Conservation (phyloP, 768 basidiomycete genomes). For the Chalciporus chontae region DNA sequence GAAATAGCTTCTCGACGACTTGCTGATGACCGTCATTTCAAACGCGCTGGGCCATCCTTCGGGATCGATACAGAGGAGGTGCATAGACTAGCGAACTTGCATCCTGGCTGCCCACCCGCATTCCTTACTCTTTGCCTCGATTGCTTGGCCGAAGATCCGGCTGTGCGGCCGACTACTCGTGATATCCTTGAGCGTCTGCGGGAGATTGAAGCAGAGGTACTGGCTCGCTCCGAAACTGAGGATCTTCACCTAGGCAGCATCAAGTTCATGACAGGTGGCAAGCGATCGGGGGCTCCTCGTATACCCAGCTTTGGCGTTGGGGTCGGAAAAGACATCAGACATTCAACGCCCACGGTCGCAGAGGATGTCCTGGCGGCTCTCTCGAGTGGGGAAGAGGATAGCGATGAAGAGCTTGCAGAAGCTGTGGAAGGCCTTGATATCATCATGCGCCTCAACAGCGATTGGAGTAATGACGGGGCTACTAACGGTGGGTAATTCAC, state of each 20-base stretch:
- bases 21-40: conserved; percentile 79
- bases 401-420: conserved; percentile 61
- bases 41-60: conserved; percentile 77
- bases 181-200: conserved; percentile 76
- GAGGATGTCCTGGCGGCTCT: conserved; percentile 34
- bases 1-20: conserved; percentile 83
- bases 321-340: conserved; percentile 56
- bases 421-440: conserved; percentile 51
- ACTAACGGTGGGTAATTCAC: conserved; percentile 29
- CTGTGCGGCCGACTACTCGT: conserved; percentile 69
- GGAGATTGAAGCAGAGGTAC: conserved; percentile 80
- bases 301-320: conserved; percentile 87
- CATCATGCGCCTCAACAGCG: conserved; percentile 46
- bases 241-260: conserved; percentile 82
- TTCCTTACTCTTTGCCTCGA: conserved; percentile 77
- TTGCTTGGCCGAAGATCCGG: conserved; percentile 66
- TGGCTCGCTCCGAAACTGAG: conserved; percentile 61
- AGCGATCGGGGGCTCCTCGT: conserved; percentile 59
- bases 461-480: conserved; percentile 38
- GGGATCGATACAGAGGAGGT: conserved; percentile 77
- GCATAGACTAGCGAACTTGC: conserved; percentile 48
- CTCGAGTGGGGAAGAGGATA: conserved; percentile 53
- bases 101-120: conserved; percentile 68
- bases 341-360: conserved; percentile 28
- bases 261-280: conserved; percentile 71